These are phyloP conservation scores for Claviceps sp. DNA, from an alignment of 2,329 filamentous ascomycete species.

Conservation along the genomic window DNA sequence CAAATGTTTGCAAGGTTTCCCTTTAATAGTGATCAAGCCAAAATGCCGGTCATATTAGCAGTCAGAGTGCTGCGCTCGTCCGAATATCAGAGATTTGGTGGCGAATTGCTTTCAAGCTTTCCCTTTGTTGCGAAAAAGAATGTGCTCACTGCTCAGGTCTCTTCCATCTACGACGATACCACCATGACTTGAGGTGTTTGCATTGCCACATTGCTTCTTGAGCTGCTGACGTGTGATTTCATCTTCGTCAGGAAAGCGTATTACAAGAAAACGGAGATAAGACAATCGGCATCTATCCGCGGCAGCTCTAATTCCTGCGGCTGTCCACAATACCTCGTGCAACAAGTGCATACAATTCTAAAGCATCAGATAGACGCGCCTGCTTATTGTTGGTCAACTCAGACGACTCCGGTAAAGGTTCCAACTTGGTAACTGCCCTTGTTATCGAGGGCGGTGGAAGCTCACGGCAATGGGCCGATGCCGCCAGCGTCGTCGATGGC, in stretches of 20 bases:
- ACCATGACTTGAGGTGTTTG: conserved; percentile 9
- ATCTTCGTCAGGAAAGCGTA: conserved; percentile 8
- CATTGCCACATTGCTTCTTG: background rate
- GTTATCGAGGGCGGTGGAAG: background rate
- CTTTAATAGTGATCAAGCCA: background rate
- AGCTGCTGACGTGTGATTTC: conserved; percentile 1
- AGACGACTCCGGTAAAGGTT: no score
- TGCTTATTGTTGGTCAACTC: background rate
- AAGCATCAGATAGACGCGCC: background rate
- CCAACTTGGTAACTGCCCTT: no score
- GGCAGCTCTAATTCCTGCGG: background rate
- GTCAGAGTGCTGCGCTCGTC: background rate
- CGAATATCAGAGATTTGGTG: background rate
- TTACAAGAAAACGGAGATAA: background rate
- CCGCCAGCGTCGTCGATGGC: no score
- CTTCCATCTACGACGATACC: background rate
- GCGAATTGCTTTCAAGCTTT: background rate
- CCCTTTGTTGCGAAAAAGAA: background rate
- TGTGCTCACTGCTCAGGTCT: conserved; percentile 2
- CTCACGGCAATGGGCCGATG: background rate
- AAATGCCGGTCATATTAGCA: background rate
- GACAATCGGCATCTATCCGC: background rate
- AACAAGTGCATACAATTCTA: background rate
- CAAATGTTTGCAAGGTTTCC: background rate
- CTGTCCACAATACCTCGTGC: background rate